phyloP scores from a whole-genome alignment of 2,329 filamentous ascomycete genomes.

The Nannizziopsis arthrosporioides region DNA sequence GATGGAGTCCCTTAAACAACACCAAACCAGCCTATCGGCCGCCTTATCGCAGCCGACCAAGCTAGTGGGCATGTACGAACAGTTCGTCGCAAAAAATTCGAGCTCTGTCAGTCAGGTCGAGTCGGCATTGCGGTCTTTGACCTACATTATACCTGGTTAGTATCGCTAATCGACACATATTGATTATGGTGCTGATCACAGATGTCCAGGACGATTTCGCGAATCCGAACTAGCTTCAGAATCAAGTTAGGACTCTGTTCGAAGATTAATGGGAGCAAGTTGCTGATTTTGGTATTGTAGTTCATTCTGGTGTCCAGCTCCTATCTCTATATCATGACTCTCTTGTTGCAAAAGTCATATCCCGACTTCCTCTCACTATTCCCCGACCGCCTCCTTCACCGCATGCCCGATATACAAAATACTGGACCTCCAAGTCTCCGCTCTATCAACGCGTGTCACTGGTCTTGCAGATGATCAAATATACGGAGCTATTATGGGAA shows the following conservation, averaged over 20 bases:
- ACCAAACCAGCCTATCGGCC: slow-evolving; percentile 21
- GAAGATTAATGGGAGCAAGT: neutral
- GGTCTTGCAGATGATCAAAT: slow-evolving; percentile 78
- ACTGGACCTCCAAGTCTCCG: slow-evolving; percentile 49
- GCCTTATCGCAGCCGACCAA: slow-evolving; percentile 29
- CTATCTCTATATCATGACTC: slow-evolving; percentile 88
- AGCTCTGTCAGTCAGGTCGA: slow-evolving; percentile 92
- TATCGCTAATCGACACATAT: neutral
- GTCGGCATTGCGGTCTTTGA: slow-evolving; percentile 79
- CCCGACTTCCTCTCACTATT: slow-evolving; percentile 43
- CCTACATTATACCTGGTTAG: slow-evolving; percentile 79
- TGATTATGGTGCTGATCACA: neutral
- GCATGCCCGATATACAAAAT: slow-evolving; percentile 53
- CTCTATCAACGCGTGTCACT: slow-evolving; percentile 73
- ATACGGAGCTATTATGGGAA: slow-evolving; percentile 92
- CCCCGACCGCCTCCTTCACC: slow-evolving; percentile 42
- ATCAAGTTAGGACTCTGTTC: slow-evolving; percentile 44
- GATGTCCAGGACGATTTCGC: slow-evolving; percentile 30
- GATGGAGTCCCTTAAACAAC: slow-evolving; percentile 26
- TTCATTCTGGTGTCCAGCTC: slow-evolving; percentile 79
- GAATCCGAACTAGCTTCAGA: slow-evolving; percentile 94
- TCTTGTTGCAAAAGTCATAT: slow-evolving; percentile 58
- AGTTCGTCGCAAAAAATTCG: slow-evolving; percentile 91
- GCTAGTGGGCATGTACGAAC: slow-evolving; percentile 36
- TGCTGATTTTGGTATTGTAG: slow-evolving; percentile 24